phyloP scores from a whole-genome alignment of 495 filamentous ascomycete species.

The Podospora pseudocomata region DNA sequence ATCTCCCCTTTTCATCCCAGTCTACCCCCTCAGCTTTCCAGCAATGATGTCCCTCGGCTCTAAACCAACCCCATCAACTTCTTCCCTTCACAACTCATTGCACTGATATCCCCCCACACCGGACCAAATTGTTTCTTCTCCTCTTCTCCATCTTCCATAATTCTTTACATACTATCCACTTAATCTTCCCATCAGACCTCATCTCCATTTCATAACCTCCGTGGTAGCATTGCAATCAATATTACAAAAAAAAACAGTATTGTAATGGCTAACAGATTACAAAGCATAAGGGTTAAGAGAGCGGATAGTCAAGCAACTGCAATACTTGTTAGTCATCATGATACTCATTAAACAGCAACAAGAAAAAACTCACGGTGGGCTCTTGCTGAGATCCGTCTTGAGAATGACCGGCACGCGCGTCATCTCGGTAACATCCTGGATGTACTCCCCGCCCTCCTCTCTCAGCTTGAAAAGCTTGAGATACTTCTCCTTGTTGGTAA shows the following conservation, averaged over 20 bases:
- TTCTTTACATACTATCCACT: background rate
- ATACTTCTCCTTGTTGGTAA: constrained; percentile 95
- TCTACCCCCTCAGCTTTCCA: background rate
- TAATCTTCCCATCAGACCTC: background rate
- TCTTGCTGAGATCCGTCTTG: constrained; percentile 98
- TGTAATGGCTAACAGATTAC: constrained; percentile 34
- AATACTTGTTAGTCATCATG: constrained; percentile 36
- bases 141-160: background rate
- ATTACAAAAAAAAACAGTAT: background rate
- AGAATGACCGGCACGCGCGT: constrained; percentile 91
- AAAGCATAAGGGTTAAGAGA: constrained; percentile 96
- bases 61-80: background rate
- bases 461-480: constrained; percentile 81
- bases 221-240: background rate
- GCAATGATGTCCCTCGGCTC: background rate
- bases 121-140: background rate
- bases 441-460: constrained; percentile 91
- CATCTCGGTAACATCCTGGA: constrained; percentile 98
- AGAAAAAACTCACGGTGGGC: constrained; percentile 78
- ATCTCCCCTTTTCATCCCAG: constrained; percentile 5
- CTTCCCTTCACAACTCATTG: background rate
- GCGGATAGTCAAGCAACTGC: constrained; percentile 92
- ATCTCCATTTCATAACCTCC: background rate
- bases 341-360: background rate
- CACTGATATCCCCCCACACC: background rate